phyloP scores from a whole-genome alignment of 2,329 filamentous ascomycete species.

The Pseudogymnoascus sp. region DNA sequence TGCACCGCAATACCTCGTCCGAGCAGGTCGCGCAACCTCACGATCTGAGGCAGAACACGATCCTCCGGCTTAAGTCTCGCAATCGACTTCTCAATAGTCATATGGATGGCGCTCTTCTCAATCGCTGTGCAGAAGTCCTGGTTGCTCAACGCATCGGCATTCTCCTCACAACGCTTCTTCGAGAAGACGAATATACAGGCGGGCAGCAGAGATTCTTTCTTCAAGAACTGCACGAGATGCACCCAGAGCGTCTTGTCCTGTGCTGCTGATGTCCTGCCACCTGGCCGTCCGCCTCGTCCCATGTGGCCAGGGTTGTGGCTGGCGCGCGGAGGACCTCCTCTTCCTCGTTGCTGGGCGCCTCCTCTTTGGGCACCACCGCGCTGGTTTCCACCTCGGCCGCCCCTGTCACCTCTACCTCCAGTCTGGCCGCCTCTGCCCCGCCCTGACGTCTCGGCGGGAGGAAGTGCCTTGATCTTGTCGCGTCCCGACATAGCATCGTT shows the following conservation, averaged over 20 bases:
- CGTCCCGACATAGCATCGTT: conserved; percentile 73
- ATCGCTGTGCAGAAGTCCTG: conserved; percentile 88
- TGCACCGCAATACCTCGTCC: conserved; percentile 89
- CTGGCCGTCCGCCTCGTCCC: conserved; percentile 75
- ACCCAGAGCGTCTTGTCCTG: conserved; percentile 98
- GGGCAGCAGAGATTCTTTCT: conserved; percentile 77
- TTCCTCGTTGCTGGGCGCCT: conserved; percentile 48
- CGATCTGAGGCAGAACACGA: conserved; percentile 81
- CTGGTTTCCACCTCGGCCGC: conserved; percentile 42
- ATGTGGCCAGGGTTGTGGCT: conserved; percentile 68
- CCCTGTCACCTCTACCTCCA: conserved; percentile 43
- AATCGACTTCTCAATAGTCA: conserved; percentile 93
- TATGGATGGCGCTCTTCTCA: conserved; percentile 95
- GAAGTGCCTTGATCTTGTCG: conserved; percentile 59
- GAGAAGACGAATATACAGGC: conserved; percentile 98
- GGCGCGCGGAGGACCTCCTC: conserved; percentile 40
- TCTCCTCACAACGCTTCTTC: conserved; percentile 95
- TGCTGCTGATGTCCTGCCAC: conserved; percentile 78
- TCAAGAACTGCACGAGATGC: conserved; percentile 83
- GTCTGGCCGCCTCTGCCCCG: conserved; percentile 43
- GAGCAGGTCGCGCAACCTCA: conserved; percentile 76
- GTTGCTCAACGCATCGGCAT: conserved; percentile 89
- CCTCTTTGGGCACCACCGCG: conserved; percentile 47
- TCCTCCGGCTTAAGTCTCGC: conserved; percentile 88
- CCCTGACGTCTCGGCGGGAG: conserved; percentile 29